phyloP scores from a whole-genome alignment of 2,329 filamentous ascomycete genomes.

The Neofusicoccum kwambonambiense region DNA sequence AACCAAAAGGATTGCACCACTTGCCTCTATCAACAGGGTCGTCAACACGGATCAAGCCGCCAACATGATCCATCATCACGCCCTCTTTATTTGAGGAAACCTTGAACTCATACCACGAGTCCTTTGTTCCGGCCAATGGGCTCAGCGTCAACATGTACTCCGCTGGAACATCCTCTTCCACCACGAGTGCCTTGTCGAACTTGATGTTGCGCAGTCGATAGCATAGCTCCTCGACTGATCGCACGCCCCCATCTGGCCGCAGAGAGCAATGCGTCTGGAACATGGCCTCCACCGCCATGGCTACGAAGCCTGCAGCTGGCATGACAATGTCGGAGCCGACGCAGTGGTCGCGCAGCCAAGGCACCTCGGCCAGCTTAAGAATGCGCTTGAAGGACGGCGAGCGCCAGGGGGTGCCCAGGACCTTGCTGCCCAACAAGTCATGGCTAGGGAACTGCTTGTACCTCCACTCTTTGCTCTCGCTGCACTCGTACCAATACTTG shows the following conservation, averaged over 20 bases:
- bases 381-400: constrained; percentile 45
- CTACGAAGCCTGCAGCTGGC: background rate
- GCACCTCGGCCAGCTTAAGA: constrained; percentile 37
- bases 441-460: constrained; percentile 21
- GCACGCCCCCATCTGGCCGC: background rate
- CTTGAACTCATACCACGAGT: constrained; percentile 24
- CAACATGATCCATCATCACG: constrained; percentile 24
- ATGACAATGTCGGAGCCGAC: constrained; percentile 4
- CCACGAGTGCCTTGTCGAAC: constrained; percentile 23
- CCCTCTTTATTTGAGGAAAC: constrained; percentile 21
- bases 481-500: constrained; percentile 28
- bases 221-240: constrained; percentile 23
- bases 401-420: constrained; percentile 30
- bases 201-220: constrained; percentile 25
- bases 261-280: constrained; percentile 6
- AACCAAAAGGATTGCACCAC: too few relatives aligned
- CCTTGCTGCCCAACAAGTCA: constrained; percentile 26
- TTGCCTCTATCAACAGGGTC: background rate
- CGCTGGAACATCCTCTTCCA: constrained; percentile 24
- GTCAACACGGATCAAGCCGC: constrained; percentile 23
- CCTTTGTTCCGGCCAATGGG: constrained; percentile 6
- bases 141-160: constrained; percentile 25
- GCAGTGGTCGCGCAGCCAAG: constrained; percentile 49
- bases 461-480: constrained; percentile 24
- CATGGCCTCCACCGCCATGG: constrained; percentile 10